Conservation (phyloP, 1,284 basidiomycete genomes). For the Stygiomarasmius scandens region DNA sequence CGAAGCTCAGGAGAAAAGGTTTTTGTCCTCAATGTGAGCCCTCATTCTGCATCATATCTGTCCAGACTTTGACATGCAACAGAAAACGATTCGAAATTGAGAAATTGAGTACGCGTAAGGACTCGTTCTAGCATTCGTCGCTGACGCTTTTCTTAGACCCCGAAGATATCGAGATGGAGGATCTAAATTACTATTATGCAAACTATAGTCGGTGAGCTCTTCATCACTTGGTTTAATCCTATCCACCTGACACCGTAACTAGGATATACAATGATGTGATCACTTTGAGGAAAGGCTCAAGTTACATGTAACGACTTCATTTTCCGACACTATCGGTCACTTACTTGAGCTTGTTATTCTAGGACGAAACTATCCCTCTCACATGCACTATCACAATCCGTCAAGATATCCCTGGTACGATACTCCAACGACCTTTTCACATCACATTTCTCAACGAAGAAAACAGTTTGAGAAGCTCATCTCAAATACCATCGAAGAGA, state of each 20-base stretch:
- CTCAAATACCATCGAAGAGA: constrained; percentile 92
- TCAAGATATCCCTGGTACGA: constrained; percentile 92
- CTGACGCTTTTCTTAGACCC: constrained; percentile 48
- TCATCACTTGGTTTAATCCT: constrained; percentile 11
- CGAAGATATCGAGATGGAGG: constrained; percentile 92
- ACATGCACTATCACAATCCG: constrained; percentile 93
- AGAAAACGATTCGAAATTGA: constrained; percentile 95
- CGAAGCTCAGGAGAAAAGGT: constrained; percentile 86
- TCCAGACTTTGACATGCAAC: constrained; percentile 19
- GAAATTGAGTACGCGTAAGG: constrained; percentile 59
- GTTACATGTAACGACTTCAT: constrained; percentile 79
- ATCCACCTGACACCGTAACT: constrained; percentile 14
- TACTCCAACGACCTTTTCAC: background rate
- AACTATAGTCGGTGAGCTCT: constrained; percentile 85
- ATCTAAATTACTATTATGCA: constrained; percentile 95
- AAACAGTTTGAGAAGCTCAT: constrained; percentile 88
- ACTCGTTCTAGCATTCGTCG: background rate
- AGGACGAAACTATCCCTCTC: constrained; percentile 97
- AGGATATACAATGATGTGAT: constrained; percentile 99
- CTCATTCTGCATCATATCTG: constrained; percentile 50
- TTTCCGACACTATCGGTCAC: constrained; percentile 7
- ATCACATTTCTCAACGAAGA: constrained; percentile 3
- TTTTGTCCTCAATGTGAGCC: constrained; percentile 84
- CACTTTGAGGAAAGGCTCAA: constrained; percentile 90
- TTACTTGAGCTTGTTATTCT: constrained; percentile 1